A percentile compares a stretch with the other conserved stretches of the same genome.
Evolutionary conservation across 2,329 filamentous ascomycete genomes (phyloP).

Genomic region (Xylaria multiplex): DNA sequence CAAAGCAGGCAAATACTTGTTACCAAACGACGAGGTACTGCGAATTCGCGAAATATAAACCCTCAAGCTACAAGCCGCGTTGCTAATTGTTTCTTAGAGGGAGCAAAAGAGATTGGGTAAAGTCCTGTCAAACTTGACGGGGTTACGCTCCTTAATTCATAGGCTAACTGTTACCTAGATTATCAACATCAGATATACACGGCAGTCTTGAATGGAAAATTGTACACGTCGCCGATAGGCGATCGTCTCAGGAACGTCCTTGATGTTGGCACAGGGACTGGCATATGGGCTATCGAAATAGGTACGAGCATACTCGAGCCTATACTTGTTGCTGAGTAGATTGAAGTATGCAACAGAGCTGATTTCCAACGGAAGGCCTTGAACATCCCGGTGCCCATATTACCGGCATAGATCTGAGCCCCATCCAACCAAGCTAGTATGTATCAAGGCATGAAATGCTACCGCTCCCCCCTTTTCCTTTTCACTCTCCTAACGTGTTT

Average conservation of each 20-base stretch:
- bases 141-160: neutral
- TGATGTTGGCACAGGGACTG: slow-evolving; percentile 41
- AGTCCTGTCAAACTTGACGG: neutral
- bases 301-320: slow-evolving; percentile 22
- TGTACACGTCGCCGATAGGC: slow-evolving; percentile 40
- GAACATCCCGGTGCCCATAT: slow-evolving; percentile 39
- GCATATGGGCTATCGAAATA: slow-evolving; percentile 42
- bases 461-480: neutral
- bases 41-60: neutral
- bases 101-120: slow-evolving; percentile 43
- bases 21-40: slow-evolving; percentile 44
- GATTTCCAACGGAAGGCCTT: slow-evolving; percentile 28
- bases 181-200: slow-evolving; percentile 44
- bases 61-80: neutral
- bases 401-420: slow-evolving; percentile 40
- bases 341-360: neutral
- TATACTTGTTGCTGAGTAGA: neutral
- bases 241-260: slow-evolving; percentile 31
- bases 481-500: slow-evolving; percentile 14
- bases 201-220: slow-evolving; percentile 39
- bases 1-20: slow-evolving; percentile 44
- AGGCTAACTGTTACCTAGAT: slow-evolving; percentile 31
- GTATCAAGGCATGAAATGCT: slow-evolving; percentile 11
- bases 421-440: slow-evolving; percentile 42
- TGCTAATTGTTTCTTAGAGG: slow-evolving; percentile 24